A percentile compares a stretch with the other conserved stretches of the same genome.
phyloP scores from a whole-genome alignment of 768 basidiomycete species.

The Russula sp. region DNA sequence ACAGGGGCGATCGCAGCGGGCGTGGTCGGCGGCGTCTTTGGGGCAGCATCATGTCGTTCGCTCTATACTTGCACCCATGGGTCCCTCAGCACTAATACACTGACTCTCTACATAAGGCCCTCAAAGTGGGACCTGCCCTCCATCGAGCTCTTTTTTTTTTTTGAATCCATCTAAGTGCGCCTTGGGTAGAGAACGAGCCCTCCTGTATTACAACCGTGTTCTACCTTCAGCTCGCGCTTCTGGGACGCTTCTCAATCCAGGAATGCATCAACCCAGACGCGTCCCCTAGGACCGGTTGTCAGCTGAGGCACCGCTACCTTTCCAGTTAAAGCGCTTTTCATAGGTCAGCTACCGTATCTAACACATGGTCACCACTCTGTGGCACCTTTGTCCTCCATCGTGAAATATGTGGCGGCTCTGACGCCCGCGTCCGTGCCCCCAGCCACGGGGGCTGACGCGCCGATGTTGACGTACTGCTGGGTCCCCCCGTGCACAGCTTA shows the following conservation, averaged over 20 bases:
- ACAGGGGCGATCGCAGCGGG: slow-evolving; percentile 60
- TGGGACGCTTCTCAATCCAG: slow-evolving; percentile 58
- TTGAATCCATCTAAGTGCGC: no score
- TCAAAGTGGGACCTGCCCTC: slow-evolving; percentile 57
- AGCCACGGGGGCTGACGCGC: slow-evolving; percentile 19
- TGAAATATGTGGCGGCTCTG: slow-evolving; percentile 55
- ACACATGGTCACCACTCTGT: slow-evolving; percentile 47
- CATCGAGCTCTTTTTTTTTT: no score
- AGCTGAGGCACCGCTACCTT: not conserved
- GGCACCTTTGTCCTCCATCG: slow-evolving; percentile 51
- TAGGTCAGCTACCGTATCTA: slow-evolving; percentile 70
- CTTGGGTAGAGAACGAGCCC: no score
- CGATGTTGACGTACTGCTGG: slow-evolving; percentile 45
- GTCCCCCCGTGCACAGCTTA: slow-evolving; percentile 38
- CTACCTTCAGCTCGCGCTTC: slow-evolving; percentile 60
- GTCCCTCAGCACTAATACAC: slow-evolving; percentile 21
- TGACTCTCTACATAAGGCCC: slow-evolving; percentile 60
- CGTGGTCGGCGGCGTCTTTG: slow-evolving; percentile 48
- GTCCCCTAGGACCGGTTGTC: slow-evolving; percentile 62
- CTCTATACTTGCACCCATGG: not conserved
- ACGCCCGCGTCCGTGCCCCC: slow-evolving; percentile 29
- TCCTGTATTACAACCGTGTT: slow-evolving; percentile 56
- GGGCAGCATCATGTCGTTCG: slow-evolving; percentile 32
- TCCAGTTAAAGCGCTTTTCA: not conserved
- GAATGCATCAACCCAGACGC: slow-evolving; percentile 62